Evolutionary conservation across 306 rosid genomes (phyloP).

Genomic region (Quercus alba): DNA sequence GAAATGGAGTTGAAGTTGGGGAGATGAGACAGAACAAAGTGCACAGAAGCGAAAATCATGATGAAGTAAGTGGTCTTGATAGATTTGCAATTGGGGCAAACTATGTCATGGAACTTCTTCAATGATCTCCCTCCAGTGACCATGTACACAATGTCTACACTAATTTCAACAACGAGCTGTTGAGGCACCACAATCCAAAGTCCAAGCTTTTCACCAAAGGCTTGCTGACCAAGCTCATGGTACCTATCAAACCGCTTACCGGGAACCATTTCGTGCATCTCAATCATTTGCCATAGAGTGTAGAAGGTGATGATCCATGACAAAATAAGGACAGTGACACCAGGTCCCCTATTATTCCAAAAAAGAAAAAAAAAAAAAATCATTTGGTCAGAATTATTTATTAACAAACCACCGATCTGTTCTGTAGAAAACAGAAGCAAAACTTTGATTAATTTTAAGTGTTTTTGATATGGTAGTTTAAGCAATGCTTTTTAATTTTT

Average conservation of each 20-base stretch:
- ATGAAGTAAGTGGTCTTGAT: constrained; percentile 54
- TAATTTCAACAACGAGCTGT: constrained; percentile 66
- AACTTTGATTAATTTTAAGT: not conserved
- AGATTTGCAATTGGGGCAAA: constrained; percentile 37
- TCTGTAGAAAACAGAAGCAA: not conserved
- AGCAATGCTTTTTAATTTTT: too few species aligned
- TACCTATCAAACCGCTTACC: constrained; percentile 78
- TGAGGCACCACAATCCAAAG: constrained; percentile 77
- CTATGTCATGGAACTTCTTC: constrained; percentile 46
- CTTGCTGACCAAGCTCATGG: constrained; percentile 82
- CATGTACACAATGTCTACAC: constrained; percentile 68
- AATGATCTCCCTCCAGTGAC: constrained; percentile 72
- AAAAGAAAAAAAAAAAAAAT: too few species aligned
- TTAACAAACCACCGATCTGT: not conserved
- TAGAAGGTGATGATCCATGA: constrained; percentile 82
- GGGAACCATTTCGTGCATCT: constrained; percentile 92
- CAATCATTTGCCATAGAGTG: constrained; percentile 90
- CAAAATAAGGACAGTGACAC: constrained; percentile 29
- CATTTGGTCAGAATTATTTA: not conserved
- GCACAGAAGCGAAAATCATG: constrained; percentile 49
- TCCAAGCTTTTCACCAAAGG: constrained; percentile 74
- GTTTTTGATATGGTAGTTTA: not conserved
- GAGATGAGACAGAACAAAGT: constrained; percentile 58
- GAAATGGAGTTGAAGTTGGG: constrained; percentile 81
- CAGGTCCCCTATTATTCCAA: constrained; percentile 60